Evolutionary conservation across 495 filamentous ascomycete genomes (phyloP), one percentile per base, ranked within the genome.

Genomic region (Podospora bellae-mahoneyi): DNA sequence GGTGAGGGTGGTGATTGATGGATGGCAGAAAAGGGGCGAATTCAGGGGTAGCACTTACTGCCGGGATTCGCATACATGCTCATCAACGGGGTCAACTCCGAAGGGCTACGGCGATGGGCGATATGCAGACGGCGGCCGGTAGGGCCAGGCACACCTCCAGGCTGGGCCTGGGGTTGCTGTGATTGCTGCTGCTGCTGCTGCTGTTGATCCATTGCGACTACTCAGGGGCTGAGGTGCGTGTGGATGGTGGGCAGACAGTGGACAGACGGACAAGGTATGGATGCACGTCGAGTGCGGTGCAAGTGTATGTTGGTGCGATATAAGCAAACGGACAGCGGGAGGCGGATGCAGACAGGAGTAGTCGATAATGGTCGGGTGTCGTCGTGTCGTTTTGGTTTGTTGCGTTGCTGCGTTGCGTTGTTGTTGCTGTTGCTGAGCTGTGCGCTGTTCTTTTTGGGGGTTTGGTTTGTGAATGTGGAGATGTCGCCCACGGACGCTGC

Each of bases 1-100:
- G 20, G 23, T 23, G 23, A 23, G 23, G 23, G 23, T 23, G 1
- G 1, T 23, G 23, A 2, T 23, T 60, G 28, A n/a, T 19, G 19
- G 19, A 60, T 16, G 39, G 26, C 39, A 23, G 18, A 66, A 62
- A 30, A 28, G 7, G 48, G 27, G 55, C 55, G 26, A 59, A 55
- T 54, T 53, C 10, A 58, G 73, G 55, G 20, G 34, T 54, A 53
- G 69, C 34, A 81, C 85, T 83, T 80, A 86, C 84, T 86, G 71
- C 80, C 82, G 44, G 84, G 83, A 59, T 78, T 81, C 66, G 79
- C 73, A 72, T 82, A 91, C 94, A 85, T 94, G 94, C 96, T 97
- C 92, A 98, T 97, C 79, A 99, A 83, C 68, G 96, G 96, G 60
- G 95, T 99, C 75, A 99, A 84, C 85, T 98, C 96, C 69, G 96